Conservation (phyloP, 1,284 basidiomycete genomes). For the Microbotryum lychnidis-dioicae region DNA sequence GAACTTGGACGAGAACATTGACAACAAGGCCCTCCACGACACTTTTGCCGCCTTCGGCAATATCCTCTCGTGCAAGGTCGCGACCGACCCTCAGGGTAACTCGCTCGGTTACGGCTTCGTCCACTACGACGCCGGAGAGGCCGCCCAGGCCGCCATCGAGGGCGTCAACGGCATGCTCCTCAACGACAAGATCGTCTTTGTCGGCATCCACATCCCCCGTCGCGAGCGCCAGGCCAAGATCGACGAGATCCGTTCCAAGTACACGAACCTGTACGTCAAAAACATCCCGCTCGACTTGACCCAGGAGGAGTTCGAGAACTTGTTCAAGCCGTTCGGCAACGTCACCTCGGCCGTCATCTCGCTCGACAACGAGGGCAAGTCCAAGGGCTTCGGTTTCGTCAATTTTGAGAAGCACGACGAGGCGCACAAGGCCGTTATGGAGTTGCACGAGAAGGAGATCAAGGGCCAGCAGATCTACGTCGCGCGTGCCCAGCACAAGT, state of each 20-base stretch:
- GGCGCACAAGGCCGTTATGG: constrained; percentile 81
- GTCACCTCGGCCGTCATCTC: constrained; percentile 88
- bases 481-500: constrained; percentile 95
- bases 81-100: constrained; percentile 76
- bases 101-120: constrained; percentile 98
- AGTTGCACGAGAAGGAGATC: constrained; percentile 77
- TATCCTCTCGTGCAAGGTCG: constrained; percentile 99
- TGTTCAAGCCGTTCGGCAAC: constrained; percentile 71
- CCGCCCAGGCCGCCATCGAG: constrained; percentile 92
- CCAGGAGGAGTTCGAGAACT: constrained; percentile 76
- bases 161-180: constrained; percentile 98
- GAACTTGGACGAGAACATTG: constrained; percentile 94
- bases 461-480: constrained; percentile 91
- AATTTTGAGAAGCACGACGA: constrained; percentile 92
- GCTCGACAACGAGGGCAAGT: constrained; percentile 60
- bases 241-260: constrained; percentile 92
- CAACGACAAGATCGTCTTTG: constrained; percentile 99
- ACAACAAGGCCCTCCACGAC: constrained; percentile 99
- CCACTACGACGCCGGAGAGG: constrained; percentile 97
- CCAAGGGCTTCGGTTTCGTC: constrained; percentile 96
- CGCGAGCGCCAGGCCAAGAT: constrained; percentile 95
- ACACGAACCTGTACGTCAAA: constrained; percentile 98
- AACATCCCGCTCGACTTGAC: constrained; percentile 80
- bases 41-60: constrained; percentile 99
- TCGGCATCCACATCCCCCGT: constrained; percentile 94